These are phyloP conservation scores for Sporothrix humicola DNA, from an alignment of 2,329 filamentous ascomycete genomes.

Conservation along the genomic window DNA sequence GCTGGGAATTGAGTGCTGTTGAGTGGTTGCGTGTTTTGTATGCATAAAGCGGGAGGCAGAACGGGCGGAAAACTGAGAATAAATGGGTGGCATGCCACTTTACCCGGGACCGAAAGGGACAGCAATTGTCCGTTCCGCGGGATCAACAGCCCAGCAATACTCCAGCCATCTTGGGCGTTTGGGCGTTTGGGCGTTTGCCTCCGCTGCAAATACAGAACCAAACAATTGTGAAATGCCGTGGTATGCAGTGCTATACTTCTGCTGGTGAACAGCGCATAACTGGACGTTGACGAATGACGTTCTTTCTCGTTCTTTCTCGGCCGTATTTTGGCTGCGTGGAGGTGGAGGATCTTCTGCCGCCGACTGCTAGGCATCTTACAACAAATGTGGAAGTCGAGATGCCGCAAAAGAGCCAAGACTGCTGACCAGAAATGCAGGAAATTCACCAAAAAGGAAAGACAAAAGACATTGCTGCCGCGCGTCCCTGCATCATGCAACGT, in stretches of 20 bases:
- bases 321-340: slow-evolving; percentile 4
- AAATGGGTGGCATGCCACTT: slow-evolving; percentile 9
- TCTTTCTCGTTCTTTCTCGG: neutral
- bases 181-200: neutral
- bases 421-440: neutral
- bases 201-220: neutral
- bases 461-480: neutral
- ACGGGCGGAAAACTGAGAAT: too few relatives aligned
- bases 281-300: neutral
- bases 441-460: neutral
- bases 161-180: neutral
- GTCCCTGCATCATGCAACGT: slow-evolving; percentile 25
- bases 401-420: neutral
- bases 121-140: slow-evolving; percentile 9
- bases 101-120: slow-evolving; percentile 27
- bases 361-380: neutral
- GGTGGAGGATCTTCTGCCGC: neutral
- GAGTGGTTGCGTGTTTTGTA: slow-evolving; percentile 6
- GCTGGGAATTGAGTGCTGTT: neutral
- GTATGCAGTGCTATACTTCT: neutral
- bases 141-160: neutral
- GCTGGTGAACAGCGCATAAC: neutral
- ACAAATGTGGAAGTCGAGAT: neutral
- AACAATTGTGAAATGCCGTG: neutral
- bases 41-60: slow-evolving; percentile 17